Base-by-base conservation (phyloP, 208 protist species). In the Trypanosoma melophagium region DNA sequence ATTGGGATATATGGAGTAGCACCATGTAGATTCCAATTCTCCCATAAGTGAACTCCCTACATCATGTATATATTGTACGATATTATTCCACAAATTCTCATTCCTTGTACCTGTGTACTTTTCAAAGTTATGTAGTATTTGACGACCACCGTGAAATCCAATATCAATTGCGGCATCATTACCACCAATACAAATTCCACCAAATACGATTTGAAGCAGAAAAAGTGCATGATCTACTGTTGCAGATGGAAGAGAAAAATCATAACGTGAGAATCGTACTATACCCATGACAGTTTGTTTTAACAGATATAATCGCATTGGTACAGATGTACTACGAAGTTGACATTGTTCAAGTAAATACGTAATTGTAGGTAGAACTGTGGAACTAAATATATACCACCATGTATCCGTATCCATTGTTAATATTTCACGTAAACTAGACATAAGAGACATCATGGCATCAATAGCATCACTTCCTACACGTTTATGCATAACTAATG, bases 321-420 rank as follows among this genome's bases (percentile, higher is more conserved):
- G 9, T 47, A 3, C 3, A 47, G 1, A 44, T 44, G 7, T 10
- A n/a, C 16, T 47, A 47, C 3, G 10, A 1, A 47, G 10, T 47
- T n/a, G 9, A 47, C 16, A 14, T n/a, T 17, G 42, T n/a, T 47
- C 16, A 1, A 47, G 9, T 47, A 47, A 47, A 47, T n/a, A 47
- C 2, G 9, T 17, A n/a, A 47, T 14, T 47, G 16, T 47, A 47
- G 42, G 10, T n/a, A 8, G 16, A n/a, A 47, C 9, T 47, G 17
- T 86, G 66, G 31, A 35, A 51, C 25, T 82, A 66, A 31, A 82
- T 31, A 17, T 65, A 16, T 31, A 74, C 60, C 25, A 71, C 80
- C 9, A 60, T 75, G 44, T 13, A 71, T 47, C 51, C 3, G 44
- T 13, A 71, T 47, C 51, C 3, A 22, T 13, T 38, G 9, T 47